Evolutionary conservation across 2,329 filamentous ascomycete species (phyloP).

Genomic region (Daldinia sp.): DNA sequence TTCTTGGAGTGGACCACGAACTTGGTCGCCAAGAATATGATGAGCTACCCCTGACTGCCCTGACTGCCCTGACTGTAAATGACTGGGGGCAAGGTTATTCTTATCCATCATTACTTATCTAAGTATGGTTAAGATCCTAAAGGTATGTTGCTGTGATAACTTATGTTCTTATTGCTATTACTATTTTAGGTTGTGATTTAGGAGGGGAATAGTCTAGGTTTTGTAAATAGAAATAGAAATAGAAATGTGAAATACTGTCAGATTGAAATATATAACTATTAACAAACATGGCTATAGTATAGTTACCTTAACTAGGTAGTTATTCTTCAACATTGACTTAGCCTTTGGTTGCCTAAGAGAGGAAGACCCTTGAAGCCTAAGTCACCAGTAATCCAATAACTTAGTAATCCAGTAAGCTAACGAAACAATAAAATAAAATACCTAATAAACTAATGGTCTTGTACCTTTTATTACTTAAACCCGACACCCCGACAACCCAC

Average conservation of each 20-base stretch:
- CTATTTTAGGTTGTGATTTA: not conserved
- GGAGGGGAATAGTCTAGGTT: no score
- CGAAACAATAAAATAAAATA: not conserved
- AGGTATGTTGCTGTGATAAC: not conserved
- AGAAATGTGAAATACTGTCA: not conserved
- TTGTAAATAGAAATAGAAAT: not conserved
- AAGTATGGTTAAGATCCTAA: not conserved
- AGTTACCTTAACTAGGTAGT: no score
- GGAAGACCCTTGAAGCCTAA: no score
- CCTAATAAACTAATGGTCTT: not conserved
- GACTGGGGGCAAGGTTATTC: not conserved
- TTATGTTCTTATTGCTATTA: not conserved
- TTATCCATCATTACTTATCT: not conserved
- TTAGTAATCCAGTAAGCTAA: not conserved
- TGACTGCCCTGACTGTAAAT: not conserved
- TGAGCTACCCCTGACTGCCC: not conserved
- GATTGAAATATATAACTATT: not conserved
- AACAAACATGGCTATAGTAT: no score
- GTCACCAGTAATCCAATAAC: not conserved
- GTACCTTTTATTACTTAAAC: not conserved
- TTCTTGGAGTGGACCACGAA: no score
- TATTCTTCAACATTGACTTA: not conserved
- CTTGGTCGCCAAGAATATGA: not conserved
- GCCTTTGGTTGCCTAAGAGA: no score
- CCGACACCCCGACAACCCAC: not conserved